phyloP scores from a whole-genome alignment of 1,284 basidiomycete species.

The Malassezia japonica region DNA sequence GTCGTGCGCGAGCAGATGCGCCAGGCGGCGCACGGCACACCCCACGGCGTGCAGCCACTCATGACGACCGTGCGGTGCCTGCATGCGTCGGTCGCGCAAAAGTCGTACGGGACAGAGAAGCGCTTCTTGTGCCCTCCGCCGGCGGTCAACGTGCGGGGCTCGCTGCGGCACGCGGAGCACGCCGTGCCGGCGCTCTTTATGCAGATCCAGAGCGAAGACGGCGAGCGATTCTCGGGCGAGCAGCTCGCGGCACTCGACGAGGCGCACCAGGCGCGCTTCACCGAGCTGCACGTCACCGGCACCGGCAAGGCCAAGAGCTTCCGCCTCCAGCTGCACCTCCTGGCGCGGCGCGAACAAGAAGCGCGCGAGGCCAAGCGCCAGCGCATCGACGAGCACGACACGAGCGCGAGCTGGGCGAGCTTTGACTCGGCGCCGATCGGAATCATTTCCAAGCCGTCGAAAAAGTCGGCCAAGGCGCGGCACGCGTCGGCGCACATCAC shows the following conservation, averaged over 20 bases:
- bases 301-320: constrained; percentile 81
- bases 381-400: not conserved
- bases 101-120: constrained; percentile 83
- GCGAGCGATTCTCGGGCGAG: constrained; percentile 55
- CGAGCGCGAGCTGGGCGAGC: constrained; percentile 61
- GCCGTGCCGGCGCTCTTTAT: constrained; percentile 56
- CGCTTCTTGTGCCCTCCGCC: constrained; percentile 81
- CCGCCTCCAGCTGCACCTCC: constrained; percentile 60
- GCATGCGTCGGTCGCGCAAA: constrained; percentile 79
- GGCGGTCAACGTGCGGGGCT: constrained; percentile 74
- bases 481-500: constrained; percentile 85
- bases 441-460: constrained; percentile 92
- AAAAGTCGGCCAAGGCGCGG: constrained; percentile 90
- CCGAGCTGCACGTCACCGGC: constrained; percentile 76
- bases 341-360: constrained; percentile 35
- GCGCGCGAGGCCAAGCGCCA: not conserved
- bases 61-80: constrained; percentile 71
- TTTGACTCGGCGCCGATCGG: constrained; percentile 83
- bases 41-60: not conserved
- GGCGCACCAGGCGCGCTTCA: constrained; percentile 67
- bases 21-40: constrained; percentile 21
- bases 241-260: constrained; percentile 50
- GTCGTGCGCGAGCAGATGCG: constrained; percentile 23
- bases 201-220: constrained; percentile 71
- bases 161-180: constrained; percentile 38